Evolutionary conservation across 2,329 filamentous ascomycete genomes (phyloP).

Genomic region (Pseudofabraea citricarpa): DNA sequence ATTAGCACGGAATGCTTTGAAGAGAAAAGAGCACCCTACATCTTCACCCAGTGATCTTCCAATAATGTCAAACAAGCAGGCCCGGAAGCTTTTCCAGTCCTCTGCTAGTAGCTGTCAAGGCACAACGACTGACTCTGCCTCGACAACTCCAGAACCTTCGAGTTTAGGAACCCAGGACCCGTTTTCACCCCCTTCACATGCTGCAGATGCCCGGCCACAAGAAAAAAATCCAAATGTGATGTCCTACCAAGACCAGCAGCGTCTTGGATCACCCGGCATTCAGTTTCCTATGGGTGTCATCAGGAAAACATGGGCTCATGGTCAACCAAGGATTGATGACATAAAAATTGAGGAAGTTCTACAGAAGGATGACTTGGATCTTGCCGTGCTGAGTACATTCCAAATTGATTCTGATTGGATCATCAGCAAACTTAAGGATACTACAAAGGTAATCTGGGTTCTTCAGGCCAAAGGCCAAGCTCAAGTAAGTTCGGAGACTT

Average conservation of each 20-base stretch:
- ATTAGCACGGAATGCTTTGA: slow-evolving; percentile 48
- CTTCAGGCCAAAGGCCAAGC: slow-evolving; percentile 48
- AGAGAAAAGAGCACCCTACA: slow-evolving; percentile 52
- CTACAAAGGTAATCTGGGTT: slow-evolving; percentile 58
- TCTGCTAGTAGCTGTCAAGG: neutral
- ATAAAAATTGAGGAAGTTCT: slow-evolving; percentile 87
- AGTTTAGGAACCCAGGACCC: too few species aligned
- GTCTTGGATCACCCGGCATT: slow-evolving; percentile 13
- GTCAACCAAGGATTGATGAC: slow-evolving; percentile 60
- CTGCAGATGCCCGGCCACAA: too few species aligned
- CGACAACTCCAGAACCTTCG: neutral
- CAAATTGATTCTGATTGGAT: slow-evolving; percentile 68
- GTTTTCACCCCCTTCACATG: neutral
- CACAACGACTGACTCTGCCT: neutral
- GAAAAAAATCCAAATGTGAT: slow-evolving; percentile 1
- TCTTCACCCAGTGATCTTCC: neutral
- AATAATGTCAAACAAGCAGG: neutral
- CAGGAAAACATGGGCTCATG: slow-evolving; percentile 74
- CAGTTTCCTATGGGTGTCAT: slow-evolving; percentile 52
- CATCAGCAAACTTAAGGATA: slow-evolving; percentile 53
- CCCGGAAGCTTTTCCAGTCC: neutral
- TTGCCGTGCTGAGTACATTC: slow-evolving; percentile 81
- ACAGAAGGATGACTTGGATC: slow-evolving; percentile 64
- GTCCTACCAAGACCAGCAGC: slow-evolving; percentile 8
- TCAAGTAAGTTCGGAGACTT: slow-evolving; percentile 37